phyloP scores from a whole-genome alignment of 2,329 filamentous ascomycete species.

The Diaporthe aspalathi region DNA sequence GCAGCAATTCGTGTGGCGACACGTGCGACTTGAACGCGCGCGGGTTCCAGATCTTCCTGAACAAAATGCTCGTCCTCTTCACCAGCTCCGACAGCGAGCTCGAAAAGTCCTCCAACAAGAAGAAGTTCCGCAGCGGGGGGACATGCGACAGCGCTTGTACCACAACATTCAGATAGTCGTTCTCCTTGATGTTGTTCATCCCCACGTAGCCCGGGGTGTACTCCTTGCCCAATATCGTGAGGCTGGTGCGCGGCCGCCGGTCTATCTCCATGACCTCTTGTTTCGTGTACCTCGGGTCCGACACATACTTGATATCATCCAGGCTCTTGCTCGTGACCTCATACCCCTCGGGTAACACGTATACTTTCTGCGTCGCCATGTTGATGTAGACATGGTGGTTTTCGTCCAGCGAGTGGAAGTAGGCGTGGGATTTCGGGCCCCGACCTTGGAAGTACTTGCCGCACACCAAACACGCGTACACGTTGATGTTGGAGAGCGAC shows the following conservation, averaged over 20 bases:
- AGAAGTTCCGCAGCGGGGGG: conserved; percentile 87
- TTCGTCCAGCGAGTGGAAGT: conserved; percentile 95
- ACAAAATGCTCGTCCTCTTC: conserved; percentile 86
- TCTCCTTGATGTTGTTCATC: conserved; percentile 99
- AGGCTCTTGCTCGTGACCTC: conserved; percentile 94
- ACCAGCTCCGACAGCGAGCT: conserved; percentile 79
- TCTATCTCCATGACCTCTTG: conserved; percentile 85
- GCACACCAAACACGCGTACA: conserved; percentile 96
- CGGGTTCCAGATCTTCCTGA: conserved; percentile 98
- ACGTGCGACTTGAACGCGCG: conserved; percentile 97
- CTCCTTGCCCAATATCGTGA: conserved; percentile 83
- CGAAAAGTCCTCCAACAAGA: conserved; percentile 86
- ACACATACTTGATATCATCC: conserved; percentile 98
- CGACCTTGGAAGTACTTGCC: conserved; percentile 98
- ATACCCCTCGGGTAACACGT: conserved; percentile 94
- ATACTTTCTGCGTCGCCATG: conserved; percentile 91
- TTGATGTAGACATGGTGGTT: conserved; percentile 99
- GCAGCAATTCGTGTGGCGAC: conserved; percentile 94
- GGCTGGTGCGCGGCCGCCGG: conserved; percentile 70
- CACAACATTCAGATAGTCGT: conserved; percentile 97
- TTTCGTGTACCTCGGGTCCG: conserved; percentile 86
- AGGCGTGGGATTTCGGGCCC: conserved; percentile 93
- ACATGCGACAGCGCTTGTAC: conserved; percentile 94
- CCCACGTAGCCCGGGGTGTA: conserved; percentile 96
- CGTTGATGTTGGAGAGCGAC: conserved; percentile 96